Conservation (phyloP, 2,329 filamentous ascomycete genomes). For the Neoarthrinium moseri region DNA sequence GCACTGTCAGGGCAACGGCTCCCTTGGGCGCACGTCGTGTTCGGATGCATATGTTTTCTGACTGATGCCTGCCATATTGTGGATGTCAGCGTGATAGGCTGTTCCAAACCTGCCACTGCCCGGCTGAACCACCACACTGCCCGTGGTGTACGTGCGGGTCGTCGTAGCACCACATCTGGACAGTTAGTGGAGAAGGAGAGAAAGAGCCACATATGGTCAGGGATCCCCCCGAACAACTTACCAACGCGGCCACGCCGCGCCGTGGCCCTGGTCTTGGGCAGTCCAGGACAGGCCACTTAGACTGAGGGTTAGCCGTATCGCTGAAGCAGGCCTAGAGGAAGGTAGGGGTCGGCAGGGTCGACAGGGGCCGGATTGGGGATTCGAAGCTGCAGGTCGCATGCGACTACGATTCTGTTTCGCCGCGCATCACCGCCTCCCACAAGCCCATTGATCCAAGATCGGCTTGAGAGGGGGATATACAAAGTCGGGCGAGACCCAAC, state of each 20-base stretch:
- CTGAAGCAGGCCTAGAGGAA: neutral
- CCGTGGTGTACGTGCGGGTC: too few species aligned
- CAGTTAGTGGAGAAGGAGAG: neutral
- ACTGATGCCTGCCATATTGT: too few species aligned
- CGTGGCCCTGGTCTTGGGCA: conserved; percentile 1
- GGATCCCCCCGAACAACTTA: neutral
- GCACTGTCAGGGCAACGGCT: too few species aligned
- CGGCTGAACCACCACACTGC: too few species aligned
- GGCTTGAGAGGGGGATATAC: too few species aligned
- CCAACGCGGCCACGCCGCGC: neutral
- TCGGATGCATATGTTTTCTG: too few species aligned
- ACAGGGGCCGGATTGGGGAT: neutral
- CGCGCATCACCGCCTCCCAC: neutral
- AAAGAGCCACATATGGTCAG: neutral
- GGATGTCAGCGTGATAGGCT: too few species aligned
- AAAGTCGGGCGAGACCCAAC: too few species aligned
- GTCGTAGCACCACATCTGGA: too few species aligned
- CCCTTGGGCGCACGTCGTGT: too few species aligned
- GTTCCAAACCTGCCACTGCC: too few species aligned
- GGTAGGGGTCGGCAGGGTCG: neutral
- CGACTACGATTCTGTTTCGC: neutral
- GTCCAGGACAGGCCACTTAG: conserved; percentile 1
- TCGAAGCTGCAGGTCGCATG: conserved; percentile 1
- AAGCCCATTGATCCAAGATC: neutral
- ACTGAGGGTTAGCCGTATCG: neutral